These are phyloP conservation scores for Schoenoplectus triqueter DNA, from an alignment of 202 grass and related monocot genomes.

Conservation along the genomic window DNA sequence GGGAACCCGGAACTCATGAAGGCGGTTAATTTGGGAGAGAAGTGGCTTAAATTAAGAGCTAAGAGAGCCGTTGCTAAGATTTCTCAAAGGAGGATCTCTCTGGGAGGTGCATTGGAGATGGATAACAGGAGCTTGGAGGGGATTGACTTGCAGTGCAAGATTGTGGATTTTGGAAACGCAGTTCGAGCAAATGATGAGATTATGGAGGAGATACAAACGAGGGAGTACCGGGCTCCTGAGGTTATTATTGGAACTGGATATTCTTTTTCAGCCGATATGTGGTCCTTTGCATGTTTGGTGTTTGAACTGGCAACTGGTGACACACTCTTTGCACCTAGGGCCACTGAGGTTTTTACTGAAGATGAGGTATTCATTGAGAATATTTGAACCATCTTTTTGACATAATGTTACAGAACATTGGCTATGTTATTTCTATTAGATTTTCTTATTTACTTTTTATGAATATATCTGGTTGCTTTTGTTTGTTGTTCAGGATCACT, in stretches of 20 bases:
- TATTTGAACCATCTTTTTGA: background rate
- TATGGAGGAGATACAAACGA: constrained; percentile 77
- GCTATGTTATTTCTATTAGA: constrained; percentile 3
- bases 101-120: constrained; percentile 40
- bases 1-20: constrained; percentile 52
- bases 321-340: constrained; percentile 67
- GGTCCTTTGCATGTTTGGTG: constrained; percentile 83
- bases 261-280: constrained; percentile 79
- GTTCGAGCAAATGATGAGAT: constrained; percentile 66
- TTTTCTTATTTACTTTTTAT: background rate
- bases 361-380: constrained; percentile 66
- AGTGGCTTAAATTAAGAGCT: constrained; percentile 75
- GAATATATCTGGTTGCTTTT: background rate
- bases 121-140: constrained; percentile 73
- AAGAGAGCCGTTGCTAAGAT: constrained; percentile 70
- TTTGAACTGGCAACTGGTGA: constrained; percentile 95
- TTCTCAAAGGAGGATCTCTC: constrained; percentile 53
- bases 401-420: background rate
- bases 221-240: constrained; percentile 86
- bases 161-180: constrained; percentile 91
- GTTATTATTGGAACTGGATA: constrained; percentile 87
- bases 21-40: constrained; percentile 62
- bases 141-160: constrained; percentile 68
- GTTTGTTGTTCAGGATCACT: constrained; percentile 72
- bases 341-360: constrained; percentile 67